Base-by-base conservation (phyloP, 768 basidiomycete species). In the Leccinellum luteum region DNA sequence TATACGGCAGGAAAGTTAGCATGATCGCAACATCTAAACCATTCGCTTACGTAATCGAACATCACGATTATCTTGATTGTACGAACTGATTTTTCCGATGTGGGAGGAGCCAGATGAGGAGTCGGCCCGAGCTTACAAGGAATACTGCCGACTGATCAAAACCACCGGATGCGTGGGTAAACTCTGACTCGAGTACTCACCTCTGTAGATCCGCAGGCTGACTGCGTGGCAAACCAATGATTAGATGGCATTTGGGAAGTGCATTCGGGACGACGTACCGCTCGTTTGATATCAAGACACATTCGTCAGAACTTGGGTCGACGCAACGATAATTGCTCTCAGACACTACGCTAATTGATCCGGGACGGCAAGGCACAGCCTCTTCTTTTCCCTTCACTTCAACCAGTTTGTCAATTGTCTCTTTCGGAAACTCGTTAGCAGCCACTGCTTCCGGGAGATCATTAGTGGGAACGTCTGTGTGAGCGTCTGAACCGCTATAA, bases 31-130 rank as follows among this genome's bases (percentile, higher is more conserved):
- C 13, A 13, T 7, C 34, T 6, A n/a, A 12, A 28, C 21, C 8
- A 25, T 34, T n/a, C 10, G 51, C 63, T 19, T 48, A 72, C 72
- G 57, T 67, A 72, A 59, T 72, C 71, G 48, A 72, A 72, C 44
- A 72, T 55, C 19, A 74, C 65, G 4, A 74, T 69, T 27, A 72
- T 64, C 64, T 73, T 72, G 14, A 72, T 53, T 32, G 61, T 51
- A 3, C 70, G 72, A 15, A 50, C 52, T 44, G 62, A 61, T 44
- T 62, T 52, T 12, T 30, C 48, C 9, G 63, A 66, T 17, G 32
- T 3, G 2, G 47, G 9, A 23, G 21, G 10, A 3, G 15, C 8
- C 13, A 17, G 21, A 15, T 25, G 12, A 25, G 55, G 19, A 38
- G 41, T 5, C 15, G 49, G 23, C n/a, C 31, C 49, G 9, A 64